Conservation (phyloP, 176 grass and related monocot species). For the Miscanthus lutarioriparius region DNA sequence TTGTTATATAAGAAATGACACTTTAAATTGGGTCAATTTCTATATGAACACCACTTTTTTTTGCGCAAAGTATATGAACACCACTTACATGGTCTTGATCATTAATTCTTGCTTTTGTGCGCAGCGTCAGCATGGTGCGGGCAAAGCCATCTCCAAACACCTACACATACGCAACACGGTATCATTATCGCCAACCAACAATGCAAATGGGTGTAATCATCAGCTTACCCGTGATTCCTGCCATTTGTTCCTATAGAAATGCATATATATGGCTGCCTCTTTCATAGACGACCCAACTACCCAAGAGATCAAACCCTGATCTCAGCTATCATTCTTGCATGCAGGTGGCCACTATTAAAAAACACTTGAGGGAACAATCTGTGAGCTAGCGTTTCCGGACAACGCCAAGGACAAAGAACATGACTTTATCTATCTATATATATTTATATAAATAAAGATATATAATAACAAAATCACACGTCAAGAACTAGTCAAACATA, state of each 20-base stretch:
- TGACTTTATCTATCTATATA: constrained; percentile 3
- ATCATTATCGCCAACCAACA: constrained; percentile 17
- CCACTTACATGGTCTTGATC: background rate
- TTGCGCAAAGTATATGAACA: background rate
- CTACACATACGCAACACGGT: background rate
- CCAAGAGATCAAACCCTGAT: background rate
- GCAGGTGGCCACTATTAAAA: background rate
- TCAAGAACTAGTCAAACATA: constrained; percentile 34
- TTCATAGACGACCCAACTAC: background rate
- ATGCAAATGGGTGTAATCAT: constrained; percentile 29
- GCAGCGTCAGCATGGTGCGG: background rate
- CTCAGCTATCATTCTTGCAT: constrained; percentile 14
- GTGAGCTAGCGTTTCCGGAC: background rate
- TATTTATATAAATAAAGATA: background rate
- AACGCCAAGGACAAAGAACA: constrained; percentile 38
- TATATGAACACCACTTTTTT: background rate
- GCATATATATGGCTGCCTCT: background rate
- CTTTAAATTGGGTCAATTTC: background rate
- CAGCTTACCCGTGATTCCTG: constrained; percentile 11
- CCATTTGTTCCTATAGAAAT: constrained; percentile 21
- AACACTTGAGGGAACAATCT: background rate
- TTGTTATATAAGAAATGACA: background rate
- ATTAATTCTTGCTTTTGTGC: background rate
- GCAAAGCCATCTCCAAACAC: background rate
- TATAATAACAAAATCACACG: constrained; percentile 20